Evolutionary conservation across 148 eudicot genomes (phyloP).

Genomic region (Chenopodium formosanum): DNA sequence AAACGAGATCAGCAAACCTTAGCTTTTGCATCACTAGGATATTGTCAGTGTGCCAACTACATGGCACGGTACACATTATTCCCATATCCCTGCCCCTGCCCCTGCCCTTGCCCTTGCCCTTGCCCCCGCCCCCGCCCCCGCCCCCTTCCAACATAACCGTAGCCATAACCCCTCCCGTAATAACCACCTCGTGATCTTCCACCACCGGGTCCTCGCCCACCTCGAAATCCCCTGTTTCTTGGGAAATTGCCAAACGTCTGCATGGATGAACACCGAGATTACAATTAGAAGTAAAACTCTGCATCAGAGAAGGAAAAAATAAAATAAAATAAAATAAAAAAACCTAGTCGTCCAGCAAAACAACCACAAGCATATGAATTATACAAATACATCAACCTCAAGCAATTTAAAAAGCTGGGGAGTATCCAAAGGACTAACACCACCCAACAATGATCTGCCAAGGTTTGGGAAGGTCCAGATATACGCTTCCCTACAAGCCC

Average conservation of each 20-base stretch:
- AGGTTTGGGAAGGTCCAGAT: not conserved
- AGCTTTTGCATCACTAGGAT: slow-evolving; percentile 14
- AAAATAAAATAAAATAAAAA: too few species aligned
- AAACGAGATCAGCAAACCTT: slow-evolving; percentile 22
- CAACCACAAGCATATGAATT: not conserved
- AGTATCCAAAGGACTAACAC: not conserved
- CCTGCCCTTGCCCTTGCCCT: slow-evolving; percentile 35
- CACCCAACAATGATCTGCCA: not conserved
- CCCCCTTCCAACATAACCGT: slow-evolving; percentile 54
- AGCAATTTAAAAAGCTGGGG: not conserved
- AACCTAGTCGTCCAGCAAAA: not conserved
- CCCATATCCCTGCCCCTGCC: slow-evolving; percentile 11
- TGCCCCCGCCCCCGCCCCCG: slow-evolving; percentile 52
- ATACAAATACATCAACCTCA: not conserved
- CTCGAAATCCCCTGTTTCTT: slow-evolving; percentile 42
- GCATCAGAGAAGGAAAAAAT: too few species aligned
- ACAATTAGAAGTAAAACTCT: not conserved
- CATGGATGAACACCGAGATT: slow-evolving; percentile 2
- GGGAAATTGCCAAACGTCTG: slow-evolving; percentile 65
- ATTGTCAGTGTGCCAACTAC: slow-evolving; percentile 8
- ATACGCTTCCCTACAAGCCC: too few species aligned
- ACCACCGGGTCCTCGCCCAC: slow-evolving; percentile 51
- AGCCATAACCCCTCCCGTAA: slow-evolving; percentile 48
- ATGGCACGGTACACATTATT: slow-evolving; percentile 19
- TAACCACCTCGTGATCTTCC: slow-evolving; percentile 45